A percentile compares a stretch with the other conserved stretches of the same genome.
Conservation (phyloP, 1,139 yeast genomes). For the Pneumocystis sp. region DNA sequence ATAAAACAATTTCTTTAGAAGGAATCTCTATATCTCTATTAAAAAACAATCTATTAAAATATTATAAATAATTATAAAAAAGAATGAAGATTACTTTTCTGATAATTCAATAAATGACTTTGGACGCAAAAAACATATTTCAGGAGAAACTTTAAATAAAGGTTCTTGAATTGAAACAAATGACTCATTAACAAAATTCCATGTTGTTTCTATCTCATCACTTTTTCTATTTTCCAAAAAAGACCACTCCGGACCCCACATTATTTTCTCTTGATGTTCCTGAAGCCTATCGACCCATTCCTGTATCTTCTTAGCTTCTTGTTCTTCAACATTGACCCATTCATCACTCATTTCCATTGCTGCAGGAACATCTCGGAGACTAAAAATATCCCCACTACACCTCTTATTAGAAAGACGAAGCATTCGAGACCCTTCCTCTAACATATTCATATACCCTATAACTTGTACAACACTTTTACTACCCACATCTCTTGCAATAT, state of each 20-base stretch:
- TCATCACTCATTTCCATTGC: constrained; percentile 1
- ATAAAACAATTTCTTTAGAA: background rate
- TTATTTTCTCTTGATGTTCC: background rate
- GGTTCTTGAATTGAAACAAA: background rate
- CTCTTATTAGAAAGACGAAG: background rate
- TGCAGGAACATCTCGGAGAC: background rate
- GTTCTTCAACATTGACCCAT: background rate
- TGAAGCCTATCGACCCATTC: background rate
- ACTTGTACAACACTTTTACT: constrained; percentile 6
- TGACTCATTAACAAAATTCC: background rate
- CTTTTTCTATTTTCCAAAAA: background rate
- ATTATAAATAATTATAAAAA: background rate
- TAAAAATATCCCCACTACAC: background rate
- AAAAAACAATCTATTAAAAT: background rate
- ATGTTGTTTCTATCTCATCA: background rate
- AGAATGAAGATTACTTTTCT: background rate
- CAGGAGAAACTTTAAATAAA: background rate
- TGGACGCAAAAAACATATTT: background rate
- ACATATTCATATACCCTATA: constrained; percentile 3
- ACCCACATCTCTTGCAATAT: constrained; percentile 4
- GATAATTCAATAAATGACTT: background rate
- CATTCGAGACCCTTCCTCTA: background rate
- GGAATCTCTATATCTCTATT: background rate
- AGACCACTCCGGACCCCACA: background rate
- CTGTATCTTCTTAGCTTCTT: background rate